Conservation (phyloP, 1,284 basidiomycete species). For the Phlebopus sp. region DNA sequence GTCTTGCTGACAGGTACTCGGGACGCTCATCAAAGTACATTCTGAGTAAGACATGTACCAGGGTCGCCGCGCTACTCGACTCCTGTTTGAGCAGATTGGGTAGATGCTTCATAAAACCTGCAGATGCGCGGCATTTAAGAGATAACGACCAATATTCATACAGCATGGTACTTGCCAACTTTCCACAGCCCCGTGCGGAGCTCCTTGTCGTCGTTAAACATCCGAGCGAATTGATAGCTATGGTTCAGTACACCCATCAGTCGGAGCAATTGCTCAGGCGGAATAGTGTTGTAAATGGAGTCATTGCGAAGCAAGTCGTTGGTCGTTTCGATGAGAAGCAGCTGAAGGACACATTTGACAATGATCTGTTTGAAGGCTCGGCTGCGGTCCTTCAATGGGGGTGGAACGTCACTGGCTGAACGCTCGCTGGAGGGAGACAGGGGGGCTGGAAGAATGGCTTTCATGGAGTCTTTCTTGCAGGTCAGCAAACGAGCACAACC, state of each 20-base stretch:
- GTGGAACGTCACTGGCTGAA: constrained; percentile 42
- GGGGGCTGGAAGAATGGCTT: constrained; percentile 77
- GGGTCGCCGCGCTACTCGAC: constrained; percentile 92
- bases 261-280: constrained; percentile 87
- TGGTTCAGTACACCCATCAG: constrained; percentile 95
- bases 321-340: constrained; percentile 96
- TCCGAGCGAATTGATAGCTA: constrained; percentile 94
- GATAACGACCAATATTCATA: constrained; percentile 1
- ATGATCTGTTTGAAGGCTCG: constrained; percentile 98
- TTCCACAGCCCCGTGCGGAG: constrained; percentile 97
- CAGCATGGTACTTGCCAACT: constrained; percentile 73
- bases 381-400: constrained; percentile 72
- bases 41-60: constrained; percentile 87
- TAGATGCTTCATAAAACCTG: constrained; percentile 99
- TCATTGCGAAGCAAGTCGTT: constrained; percentile 93
- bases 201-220: constrained; percentile 99
- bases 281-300: constrained; percentile 91
- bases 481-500: constrained; percentile 6
- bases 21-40: constrained; percentile 94
- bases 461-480: constrained; percentile 49
- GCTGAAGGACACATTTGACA: constrained; percentile 98
- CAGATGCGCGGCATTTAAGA: constrained; percentile 1
- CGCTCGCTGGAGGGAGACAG: constrained; percentile 64
- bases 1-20: constrained; percentile 78
- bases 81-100: constrained; percentile 99